These are phyloP conservation scores for Dissoconium aciculare DNA, from an alignment of 2,329 filamentous ascomycete genomes.

Conservation along the genomic window DNA sequence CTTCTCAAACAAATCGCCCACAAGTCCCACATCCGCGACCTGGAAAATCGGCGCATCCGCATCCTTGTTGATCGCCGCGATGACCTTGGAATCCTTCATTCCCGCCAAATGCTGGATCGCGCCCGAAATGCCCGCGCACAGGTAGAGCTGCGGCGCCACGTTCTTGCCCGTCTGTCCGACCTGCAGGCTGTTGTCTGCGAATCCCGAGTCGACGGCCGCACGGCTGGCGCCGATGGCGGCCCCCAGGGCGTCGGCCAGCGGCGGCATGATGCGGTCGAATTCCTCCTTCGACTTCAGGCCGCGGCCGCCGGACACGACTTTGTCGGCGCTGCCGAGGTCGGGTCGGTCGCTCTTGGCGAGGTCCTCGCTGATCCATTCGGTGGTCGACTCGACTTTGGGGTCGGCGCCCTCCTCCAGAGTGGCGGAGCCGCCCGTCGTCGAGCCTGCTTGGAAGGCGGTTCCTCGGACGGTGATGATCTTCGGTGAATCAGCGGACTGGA, in stretches of 20 bases:
- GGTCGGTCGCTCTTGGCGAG: constrained; percentile 86
- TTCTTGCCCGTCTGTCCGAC: constrained; percentile 98
- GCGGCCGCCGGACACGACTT: constrained; percentile 83
- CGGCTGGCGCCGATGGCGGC: constrained; percentile 93
- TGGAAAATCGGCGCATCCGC: constrained; percentile 96
- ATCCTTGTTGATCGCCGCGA: constrained; percentile 98
- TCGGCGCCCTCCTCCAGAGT: constrained; percentile 68
- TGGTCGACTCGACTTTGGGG: constrained; percentile 55
- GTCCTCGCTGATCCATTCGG: constrained; percentile 89
- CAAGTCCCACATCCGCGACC: constrained; percentile 86
- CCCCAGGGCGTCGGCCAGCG: constrained; percentile 79
- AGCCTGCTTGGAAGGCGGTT: constrained; percentile 71
- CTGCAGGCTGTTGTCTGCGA: constrained; percentile 95
- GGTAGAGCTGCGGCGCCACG: constrained; percentile 85
- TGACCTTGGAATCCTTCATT: constrained; percentile 99
- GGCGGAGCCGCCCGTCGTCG: constrained; percentile 57
- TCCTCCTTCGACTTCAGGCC: constrained; percentile 97
- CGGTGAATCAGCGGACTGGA: constrained; percentile 71
- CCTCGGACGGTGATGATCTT: constrained; percentile 89
- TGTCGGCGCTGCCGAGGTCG: constrained; percentile 75
- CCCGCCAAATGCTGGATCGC: constrained; percentile 96
- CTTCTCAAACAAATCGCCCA: constrained; percentile 90
- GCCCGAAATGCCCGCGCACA: constrained; percentile 89
- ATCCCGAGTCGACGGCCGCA: constrained; percentile 90
- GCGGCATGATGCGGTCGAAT: constrained; percentile 83